Conservation (phyloP, 2,329 filamentous ascomycete species). For the Laburnicola sp. region DNA sequence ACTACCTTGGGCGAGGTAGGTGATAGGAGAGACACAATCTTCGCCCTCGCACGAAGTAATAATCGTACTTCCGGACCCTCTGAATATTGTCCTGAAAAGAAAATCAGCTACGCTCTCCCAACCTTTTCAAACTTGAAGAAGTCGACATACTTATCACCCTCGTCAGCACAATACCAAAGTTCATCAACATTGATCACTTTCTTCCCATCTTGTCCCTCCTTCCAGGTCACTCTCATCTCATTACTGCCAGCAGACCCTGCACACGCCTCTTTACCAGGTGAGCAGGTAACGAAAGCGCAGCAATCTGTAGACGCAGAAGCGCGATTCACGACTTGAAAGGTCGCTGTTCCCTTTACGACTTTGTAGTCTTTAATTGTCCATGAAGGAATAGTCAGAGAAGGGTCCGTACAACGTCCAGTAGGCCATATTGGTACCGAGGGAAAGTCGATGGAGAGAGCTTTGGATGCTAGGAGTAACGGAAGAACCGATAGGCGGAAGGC, state of each 20-base stretch:
- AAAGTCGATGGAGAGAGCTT: slow-evolving; percentile 6
- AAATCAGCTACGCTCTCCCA: not conserved
- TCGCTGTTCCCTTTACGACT: slow-evolving; percentile 7
- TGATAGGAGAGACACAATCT: slow-evolving; percentile 15
- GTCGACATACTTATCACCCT: slow-evolving; percentile 9
- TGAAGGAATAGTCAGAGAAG: slow-evolving; percentile 8
- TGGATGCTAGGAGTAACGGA: not conserved
- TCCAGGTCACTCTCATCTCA: slow-evolving; percentile 4
- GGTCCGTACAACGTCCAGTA: slow-evolving; percentile 11
- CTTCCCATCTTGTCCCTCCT: slow-evolving; percentile 5
- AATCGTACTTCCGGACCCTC: slow-evolving; percentile 8
- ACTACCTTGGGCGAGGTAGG: slow-evolving; percentile 12
- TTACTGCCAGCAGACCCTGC: not conserved
- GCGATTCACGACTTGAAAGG: slow-evolving; percentile 10
- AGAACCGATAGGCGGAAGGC: not conserved
- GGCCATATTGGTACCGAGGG: slow-evolving; percentile 9
- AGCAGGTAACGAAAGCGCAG: slow-evolving; percentile 5
- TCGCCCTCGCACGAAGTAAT: slow-evolving; percentile 14
- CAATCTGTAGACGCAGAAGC: slow-evolving; percentile 1
- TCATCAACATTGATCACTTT: slow-evolving; percentile 7
- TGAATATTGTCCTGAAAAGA: slow-evolving; percentile 9
- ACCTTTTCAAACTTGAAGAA: not conserved
- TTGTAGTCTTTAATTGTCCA: slow-evolving; percentile 10
- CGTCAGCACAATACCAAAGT: slow-evolving; percentile 12
- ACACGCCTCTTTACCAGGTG: slow-evolving; percentile 5